Percentiles rank a stretch among this genome's conserved stretches.
Conservation (phyloP, 352 stramenopile species). For the Pythium utonaiense region DNA sequence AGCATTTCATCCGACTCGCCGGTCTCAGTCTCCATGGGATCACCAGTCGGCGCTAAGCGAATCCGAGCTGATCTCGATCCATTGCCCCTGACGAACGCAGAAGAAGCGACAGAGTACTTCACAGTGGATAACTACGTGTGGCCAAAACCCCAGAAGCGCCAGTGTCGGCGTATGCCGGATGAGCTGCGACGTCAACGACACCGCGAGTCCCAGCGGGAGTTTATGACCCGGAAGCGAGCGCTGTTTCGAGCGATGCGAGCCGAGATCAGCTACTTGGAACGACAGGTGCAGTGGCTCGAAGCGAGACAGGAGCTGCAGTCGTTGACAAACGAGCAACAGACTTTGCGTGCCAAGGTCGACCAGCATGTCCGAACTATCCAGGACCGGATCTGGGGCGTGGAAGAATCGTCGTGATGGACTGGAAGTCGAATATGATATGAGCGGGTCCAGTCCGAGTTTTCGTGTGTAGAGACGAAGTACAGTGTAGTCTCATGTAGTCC, state of each 20-base stretch:
- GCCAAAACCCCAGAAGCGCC: constrained; percentile 15
- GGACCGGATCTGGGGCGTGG: constrained; percentile 6
- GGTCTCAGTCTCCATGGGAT: not conserved
- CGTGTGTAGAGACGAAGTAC: too few species aligned
- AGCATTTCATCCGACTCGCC: not conserved
- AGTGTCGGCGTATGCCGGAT: constrained; percentile 18
- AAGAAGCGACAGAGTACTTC: constrained; percentile 20
- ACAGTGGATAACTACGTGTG: constrained; percentile 24
- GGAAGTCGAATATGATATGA: not conserved
- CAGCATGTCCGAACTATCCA: constrained; percentile 6
- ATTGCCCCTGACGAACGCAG: not conserved
- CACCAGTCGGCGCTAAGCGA: not conserved
- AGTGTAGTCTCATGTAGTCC: too few species aligned
- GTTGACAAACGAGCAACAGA: constrained; percentile 18
- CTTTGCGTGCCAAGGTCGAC: constrained; percentile 8
- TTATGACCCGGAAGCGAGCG: constrained; percentile 21
- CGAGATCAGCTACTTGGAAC: constrained; percentile 20
- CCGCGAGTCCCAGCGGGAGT: constrained; percentile 22
- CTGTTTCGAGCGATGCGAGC: constrained; percentile 17
- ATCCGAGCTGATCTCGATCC: constrained; percentile 17
- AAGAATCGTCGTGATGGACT: not conserved
- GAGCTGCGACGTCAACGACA: constrained; percentile 21
- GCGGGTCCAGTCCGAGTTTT: not conserved
- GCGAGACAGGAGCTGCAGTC: constrained; percentile 7
- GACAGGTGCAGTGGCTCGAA: constrained; percentile 18